phyloP scores from a whole-genome alignment of 208 protist species.

The Trypanosoma melophagium region DNA sequence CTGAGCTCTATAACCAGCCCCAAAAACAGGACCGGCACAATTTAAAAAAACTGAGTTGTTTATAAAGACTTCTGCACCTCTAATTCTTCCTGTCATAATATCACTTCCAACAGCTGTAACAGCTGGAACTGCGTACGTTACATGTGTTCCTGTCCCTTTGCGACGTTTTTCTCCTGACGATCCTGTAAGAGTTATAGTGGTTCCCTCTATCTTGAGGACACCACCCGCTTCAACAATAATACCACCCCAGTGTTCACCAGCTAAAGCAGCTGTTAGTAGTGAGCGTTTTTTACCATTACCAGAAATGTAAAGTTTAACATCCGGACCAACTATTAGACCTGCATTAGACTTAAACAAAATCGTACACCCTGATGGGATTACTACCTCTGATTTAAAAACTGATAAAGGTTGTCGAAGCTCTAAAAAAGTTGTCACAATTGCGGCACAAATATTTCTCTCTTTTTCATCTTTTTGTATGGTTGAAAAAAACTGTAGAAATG shows the following conservation, averaged over 20 bases:
- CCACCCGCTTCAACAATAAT: slow-evolving; percentile 9
- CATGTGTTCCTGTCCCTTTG: slow-evolving; percentile 8
- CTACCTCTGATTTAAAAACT: background rate
- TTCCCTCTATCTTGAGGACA: background rate
- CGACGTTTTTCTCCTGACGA: background rate
- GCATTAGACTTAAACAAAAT: background rate
- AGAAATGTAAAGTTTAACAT: background rate
- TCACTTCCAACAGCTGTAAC: background rate
- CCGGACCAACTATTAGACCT: background rate
- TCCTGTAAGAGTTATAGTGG: slow-evolving; percentile 1
- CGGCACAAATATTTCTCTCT: slow-evolving; percentile 1
- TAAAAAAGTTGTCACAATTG: background rate
- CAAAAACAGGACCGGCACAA: slow-evolving; percentile 22
- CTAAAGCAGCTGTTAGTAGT: background rate
- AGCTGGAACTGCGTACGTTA: slow-evolving; percentile 2
- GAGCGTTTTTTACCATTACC: background rate
- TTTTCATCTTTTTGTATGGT: background rate
- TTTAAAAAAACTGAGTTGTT: slow-evolving; percentile 20
- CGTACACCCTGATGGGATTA: slow-evolving; percentile 1
- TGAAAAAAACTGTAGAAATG: background rate
- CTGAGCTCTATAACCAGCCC: slow-evolving; percentile 3
- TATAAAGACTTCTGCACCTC: background rate
- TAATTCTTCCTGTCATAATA: background rate
- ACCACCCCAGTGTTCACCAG: background rate
- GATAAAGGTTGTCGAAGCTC: background rate